Evolutionary conservation across 768 basidiomycete species (phyloP).

Genomic region (Russula griseocarnosa): DNA sequence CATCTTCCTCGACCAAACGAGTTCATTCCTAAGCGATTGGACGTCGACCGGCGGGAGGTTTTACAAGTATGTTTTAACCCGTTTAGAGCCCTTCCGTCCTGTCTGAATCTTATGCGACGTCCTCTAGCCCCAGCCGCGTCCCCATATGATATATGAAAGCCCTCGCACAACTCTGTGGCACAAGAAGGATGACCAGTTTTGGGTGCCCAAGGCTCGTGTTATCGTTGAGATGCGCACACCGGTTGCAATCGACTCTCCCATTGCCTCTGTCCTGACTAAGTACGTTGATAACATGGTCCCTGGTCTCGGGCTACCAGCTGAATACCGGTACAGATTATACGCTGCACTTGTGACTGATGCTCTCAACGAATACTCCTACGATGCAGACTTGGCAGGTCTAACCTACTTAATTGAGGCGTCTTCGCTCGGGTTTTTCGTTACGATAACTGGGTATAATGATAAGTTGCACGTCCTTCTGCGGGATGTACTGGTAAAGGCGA

Average conservation of each 20-base stretch:
- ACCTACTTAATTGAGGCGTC: slow-evolving; percentile 62
- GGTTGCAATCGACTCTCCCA: slow-evolving; percentile 56
- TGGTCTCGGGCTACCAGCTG: background rate
- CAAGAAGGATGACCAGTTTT: slow-evolving; percentile 96
- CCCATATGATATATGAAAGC: slow-evolving; percentile 71
- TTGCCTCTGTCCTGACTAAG: slow-evolving; percentile 71
- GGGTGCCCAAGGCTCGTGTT: slow-evolving; percentile 85
- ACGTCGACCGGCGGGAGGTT: slow-evolving; percentile 73
- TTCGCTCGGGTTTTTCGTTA: slow-evolving; percentile 61
- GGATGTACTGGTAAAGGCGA: slow-evolving; percentile 66
- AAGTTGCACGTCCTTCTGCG: slow-evolving; percentile 73
- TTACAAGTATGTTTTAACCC: slow-evolving; percentile 45
- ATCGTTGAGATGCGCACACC: slow-evolving; percentile 72
- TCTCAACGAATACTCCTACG: slow-evolving; percentile 86
- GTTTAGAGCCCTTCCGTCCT: background rate
- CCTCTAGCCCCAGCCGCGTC: slow-evolving; percentile 65
- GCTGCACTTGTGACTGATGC: slow-evolving; percentile 84
- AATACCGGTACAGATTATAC: slow-evolving; percentile 54
- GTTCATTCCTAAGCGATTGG: slow-evolving; percentile 84
- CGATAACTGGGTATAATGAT: slow-evolving; percentile 86
- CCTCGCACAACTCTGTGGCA: slow-evolving; percentile 79
- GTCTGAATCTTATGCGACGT: background rate
- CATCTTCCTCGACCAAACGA: slow-evolving; percentile 80
- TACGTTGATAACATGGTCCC: slow-evolving; percentile 33
- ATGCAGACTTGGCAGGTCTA: slow-evolving; percentile 89